These are phyloP conservation scores for Xylaria sp. DNA, from an alignment of 2,329 filamentous ascomycete genomes.

Conservation along the genomic window DNA sequence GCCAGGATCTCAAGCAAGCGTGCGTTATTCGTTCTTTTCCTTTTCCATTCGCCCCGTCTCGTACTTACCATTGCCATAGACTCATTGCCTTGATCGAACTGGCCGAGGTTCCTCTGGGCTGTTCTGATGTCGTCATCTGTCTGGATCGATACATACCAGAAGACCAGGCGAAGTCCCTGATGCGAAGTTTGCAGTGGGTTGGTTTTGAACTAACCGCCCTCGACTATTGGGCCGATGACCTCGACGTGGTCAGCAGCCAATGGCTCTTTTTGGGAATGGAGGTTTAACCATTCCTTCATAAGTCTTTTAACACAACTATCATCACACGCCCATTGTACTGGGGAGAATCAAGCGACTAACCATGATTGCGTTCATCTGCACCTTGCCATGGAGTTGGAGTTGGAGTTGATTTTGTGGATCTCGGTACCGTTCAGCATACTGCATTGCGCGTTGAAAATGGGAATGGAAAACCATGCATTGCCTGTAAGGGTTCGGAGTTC, in stretches of 20 bases:
- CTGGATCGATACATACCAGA: slow-evolving; percentile 73
- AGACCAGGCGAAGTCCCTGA: slow-evolving; percentile 68
- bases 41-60: background rate
- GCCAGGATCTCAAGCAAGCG: slow-evolving; percentile 85
- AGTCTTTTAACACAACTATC: background rate
- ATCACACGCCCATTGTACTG: background rate
- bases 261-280: slow-evolving; percentile 94
- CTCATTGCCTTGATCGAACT: slow-evolving; percentile 91
- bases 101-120: slow-evolving; percentile 76
- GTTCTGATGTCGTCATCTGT: slow-evolving; percentile 78
- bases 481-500: slow-evolving; percentile 10
- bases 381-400: slow-evolving; percentile 17
- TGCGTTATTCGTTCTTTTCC: slow-evolving; percentile 50
- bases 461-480: slow-evolving; percentile 16
- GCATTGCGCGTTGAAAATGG: slow-evolving; percentile 10
- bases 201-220: slow-evolving; percentile 85
- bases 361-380: background rate
- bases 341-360: background rate
- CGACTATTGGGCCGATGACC: slow-evolving; percentile 71
- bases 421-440: slow-evolving; percentile 1
- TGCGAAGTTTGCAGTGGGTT: slow-evolving; percentile 89
- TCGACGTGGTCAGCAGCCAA: slow-evolving; percentile 71
- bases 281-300: slow-evolving; percentile 52
- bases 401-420: slow-evolving; percentile 13
- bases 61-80: slow-evolving; percentile 52